Conservation (phyloP, 2,329 filamentous ascomycete genomes). For the Penicillium sp. region DNA sequence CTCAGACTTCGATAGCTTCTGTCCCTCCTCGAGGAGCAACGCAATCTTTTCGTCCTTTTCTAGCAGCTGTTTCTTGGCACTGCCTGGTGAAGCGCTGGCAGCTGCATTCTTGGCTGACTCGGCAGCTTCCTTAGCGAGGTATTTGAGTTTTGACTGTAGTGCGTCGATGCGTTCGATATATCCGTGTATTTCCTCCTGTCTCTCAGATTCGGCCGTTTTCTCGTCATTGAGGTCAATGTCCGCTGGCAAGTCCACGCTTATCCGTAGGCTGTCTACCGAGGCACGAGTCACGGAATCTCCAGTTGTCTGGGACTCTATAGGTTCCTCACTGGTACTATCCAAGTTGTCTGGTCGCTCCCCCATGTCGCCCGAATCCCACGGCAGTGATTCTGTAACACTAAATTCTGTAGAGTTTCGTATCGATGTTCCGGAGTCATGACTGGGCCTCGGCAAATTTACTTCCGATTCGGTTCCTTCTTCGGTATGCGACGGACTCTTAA, state of each 20-base stretch:
- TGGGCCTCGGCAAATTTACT: constrained; percentile 22
- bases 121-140: constrained; percentile 76
- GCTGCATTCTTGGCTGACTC: constrained; percentile 71
- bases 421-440: constrained; percentile 29
- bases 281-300: neutral
- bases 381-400: constrained; percentile 12
- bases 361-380: constrained; percentile 12
- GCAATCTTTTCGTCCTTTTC: constrained; percentile 92
- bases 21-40: constrained; percentile 85
- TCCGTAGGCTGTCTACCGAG: constrained; percentile 17
- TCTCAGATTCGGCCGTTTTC: constrained; percentile 54
- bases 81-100: constrained; percentile 62
- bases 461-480: constrained; percentile 10
- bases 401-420: constrained; percentile 30
- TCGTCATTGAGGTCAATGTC: constrained; percentile 41
- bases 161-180: constrained; percentile 91
- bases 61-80: constrained; percentile 73
- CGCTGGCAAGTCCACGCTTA: constrained; percentile 16
- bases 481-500: constrained; percentile 10
- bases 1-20: constrained; percentile 81
- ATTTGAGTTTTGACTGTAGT: constrained; percentile 85
- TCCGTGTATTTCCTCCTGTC: constrained; percentile 78
- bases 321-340: constrained; percentile 9
- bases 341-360: constrained; percentile 2
- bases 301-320: constrained; percentile 1